Base-by-base conservation (phyloP, 169 alveolate genomes). In the Eimeria tenella region DNA sequence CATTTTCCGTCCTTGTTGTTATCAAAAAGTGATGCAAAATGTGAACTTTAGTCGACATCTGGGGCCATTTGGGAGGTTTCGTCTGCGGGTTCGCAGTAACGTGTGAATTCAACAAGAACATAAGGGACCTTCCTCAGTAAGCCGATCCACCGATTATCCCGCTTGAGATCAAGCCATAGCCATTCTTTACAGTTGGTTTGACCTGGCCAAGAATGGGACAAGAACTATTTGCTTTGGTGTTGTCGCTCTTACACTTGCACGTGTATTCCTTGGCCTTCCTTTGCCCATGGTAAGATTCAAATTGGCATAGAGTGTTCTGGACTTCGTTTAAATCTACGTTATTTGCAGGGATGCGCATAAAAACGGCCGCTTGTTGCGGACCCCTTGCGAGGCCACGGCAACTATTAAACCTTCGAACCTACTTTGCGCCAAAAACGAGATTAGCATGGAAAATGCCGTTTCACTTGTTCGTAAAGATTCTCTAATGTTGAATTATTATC, bases 11-110 rank as follows among this genome's bases (percentile, higher is more conserved):
- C 15, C 63, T 15, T 5, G 25, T 60, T 75, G 55, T 15, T 4
- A 81, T 58, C 55, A 56, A 55, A 23, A 10, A 52, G 6, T 25
- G n/a, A 62, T 31, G 25, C 81, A 58, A 42, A 62, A 49, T 17
- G 21, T 42, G 23, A 11, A 11, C 42, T 73, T 0, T 31, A 88
- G 94, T 88, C 10, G 94, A 88, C 70, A 73, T 73, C 21, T 88
- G 74, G 71, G 94, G 94, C 65, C 94, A 88, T 58, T 21, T 88
- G 81, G 94, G 94, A 88, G 94, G 94, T 63, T 88, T 88, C 94
- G 77, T 88, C 77, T 74, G 87, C 75, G 94, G 94, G 31, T 62
- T 88, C 15, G 94, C 94, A 71, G 42, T 88, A 60, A 75, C 86
- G 63, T 88, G 94, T 65, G 75, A 88, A 62, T 88, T 71, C 74